Evolutionary conservation across 2,329 filamentous ascomycete genomes (phyloP).

Genomic region (Trichophyton equinum): DNA sequence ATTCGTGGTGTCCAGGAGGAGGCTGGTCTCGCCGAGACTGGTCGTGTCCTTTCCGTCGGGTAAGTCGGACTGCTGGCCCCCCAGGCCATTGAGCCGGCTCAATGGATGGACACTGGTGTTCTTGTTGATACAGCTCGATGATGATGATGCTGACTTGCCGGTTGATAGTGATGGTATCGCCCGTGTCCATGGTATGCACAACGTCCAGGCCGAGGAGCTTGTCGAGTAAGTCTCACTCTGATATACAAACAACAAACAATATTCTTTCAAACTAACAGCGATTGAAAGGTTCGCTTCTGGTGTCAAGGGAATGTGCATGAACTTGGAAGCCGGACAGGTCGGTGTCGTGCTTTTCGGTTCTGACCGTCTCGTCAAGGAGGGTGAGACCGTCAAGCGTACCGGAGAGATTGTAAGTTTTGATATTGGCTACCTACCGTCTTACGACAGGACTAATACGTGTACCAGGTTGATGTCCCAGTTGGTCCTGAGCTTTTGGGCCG

Average conservation of each 20-base stretch:
- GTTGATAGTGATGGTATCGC: slow-evolving; percentile 92
- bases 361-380: slow-evolving; percentile 98
- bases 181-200: slow-evolving; percentile 99
- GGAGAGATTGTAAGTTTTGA: slow-evolving; percentile 77
- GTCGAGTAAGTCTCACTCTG: slow-evolving; percentile 67
- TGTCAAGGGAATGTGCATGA: slow-evolving; percentile 99
- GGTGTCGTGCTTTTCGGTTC: slow-evolving; percentile 99
- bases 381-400: slow-evolving; percentile 98
- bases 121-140: background rate
- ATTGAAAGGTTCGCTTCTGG: slow-evolving; percentile 81
- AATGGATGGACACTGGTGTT: background rate
- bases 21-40: slow-evolving; percentile 91
- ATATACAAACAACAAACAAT: slow-evolving; percentile 9
- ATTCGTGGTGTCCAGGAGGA: slow-evolving; percentile 98
- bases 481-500: slow-evolving; percentile 86
- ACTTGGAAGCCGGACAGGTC: slow-evolving; percentile 99
- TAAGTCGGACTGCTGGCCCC: slow-evolving; percentile 36
- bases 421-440: background rate
- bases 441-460: background rate
- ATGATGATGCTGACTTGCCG: background rate
- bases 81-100: background rate
- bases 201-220: slow-evolving; percentile 99
- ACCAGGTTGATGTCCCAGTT: slow-evolving; percentile 88
- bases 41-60: slow-evolving; percentile 96
- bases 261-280: slow-evolving; percentile 10